phyloP scores from a whole-genome alignment of 2,329 filamentous ascomycete species.

The Ophiostoma himal-ulmi region DNA sequence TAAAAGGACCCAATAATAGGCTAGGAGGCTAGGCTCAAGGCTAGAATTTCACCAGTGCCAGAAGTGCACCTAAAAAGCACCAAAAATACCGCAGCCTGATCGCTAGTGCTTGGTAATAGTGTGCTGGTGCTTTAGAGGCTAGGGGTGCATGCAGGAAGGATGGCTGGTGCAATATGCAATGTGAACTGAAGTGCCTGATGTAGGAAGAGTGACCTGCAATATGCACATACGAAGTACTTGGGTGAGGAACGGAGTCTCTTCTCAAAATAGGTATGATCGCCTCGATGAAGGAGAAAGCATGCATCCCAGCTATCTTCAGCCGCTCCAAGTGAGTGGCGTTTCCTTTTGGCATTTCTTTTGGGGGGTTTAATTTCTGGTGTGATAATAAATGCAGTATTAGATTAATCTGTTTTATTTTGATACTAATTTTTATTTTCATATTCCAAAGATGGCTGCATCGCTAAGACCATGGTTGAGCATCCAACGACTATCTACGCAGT shows the following conservation, averaged over 20 bases:
- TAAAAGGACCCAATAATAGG: not conserved
- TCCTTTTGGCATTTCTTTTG: not conserved
- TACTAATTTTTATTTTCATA: not conserved
- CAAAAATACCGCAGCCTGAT: constrained; percentile 13
- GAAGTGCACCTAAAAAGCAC: not conserved
- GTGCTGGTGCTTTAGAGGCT: constrained; percentile 1
- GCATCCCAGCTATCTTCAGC: constrained; percentile 6
- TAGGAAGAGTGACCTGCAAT: constrained; percentile 1
- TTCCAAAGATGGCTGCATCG: constrained; percentile 1
- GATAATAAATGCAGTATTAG: not conserved
- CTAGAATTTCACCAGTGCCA: not conserved
- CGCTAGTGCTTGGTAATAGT: not conserved
- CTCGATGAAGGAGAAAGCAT: not conserved
- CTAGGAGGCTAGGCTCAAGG: constrained; percentile 1
- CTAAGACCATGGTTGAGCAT: constrained; percentile 2
- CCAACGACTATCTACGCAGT: not conserved
- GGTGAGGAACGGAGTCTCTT: not conserved
- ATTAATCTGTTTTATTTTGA: not conserved
- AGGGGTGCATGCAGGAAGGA: not conserved
- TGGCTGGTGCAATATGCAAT: not conserved
- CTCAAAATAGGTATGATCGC: not conserved
- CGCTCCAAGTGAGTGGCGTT: constrained; percentile 6
- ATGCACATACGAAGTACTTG: constrained; percentile 4
- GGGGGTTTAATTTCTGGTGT: not conserved
- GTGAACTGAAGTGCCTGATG: not conserved